A percentile compares a stretch with the other conserved stretches of the same genome.
Evolutionary conservation across 2,329 filamentous ascomycete species (phyloP).

Genomic region (Salinomyces thailandicus): DNA sequence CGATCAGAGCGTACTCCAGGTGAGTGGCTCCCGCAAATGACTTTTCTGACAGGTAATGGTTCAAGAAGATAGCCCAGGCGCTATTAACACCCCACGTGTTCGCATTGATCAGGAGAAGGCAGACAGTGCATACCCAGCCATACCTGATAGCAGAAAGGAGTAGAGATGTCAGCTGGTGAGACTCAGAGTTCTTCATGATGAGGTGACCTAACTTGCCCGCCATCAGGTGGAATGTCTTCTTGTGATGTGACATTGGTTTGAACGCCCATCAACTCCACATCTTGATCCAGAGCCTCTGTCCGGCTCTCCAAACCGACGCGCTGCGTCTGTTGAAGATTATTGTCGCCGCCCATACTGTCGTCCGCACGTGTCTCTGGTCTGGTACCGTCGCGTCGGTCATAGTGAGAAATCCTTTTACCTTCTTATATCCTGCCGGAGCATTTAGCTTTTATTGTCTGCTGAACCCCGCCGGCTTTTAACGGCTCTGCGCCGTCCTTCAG

Average conservation of each 20-base stretch:
- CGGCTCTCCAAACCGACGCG: no score
- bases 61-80: slow-evolving; percentile 35
- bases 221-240: slow-evolving; percentile 42
- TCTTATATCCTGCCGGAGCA: no score
- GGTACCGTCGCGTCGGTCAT: no score
- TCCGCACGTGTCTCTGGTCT: no score
- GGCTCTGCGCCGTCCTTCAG: no score
- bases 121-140: slow-evolving; percentile 26
- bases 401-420: no score
- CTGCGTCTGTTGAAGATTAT: no score
- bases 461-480: no score
- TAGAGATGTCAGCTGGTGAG: slow-evolving; percentile 57
- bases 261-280: not conserved
- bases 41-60: slow-evolving; percentile 29
- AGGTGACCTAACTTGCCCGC: slow-evolving; percentile 55
- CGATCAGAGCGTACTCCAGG: slow-evolving; percentile 32
- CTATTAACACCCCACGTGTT: slow-evolving; percentile 25
- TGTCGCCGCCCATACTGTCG: no score
- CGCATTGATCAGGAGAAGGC: slow-evolving; percentile 21
- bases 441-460: no score
- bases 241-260: slow-evolving; percentile 11
- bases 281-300: not conserved
- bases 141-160: slow-evolving; percentile 47
- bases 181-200: slow-evolving; percentile 39
- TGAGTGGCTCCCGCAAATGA: slow-evolving; percentile 27